phyloP scores from a whole-genome alignment of 1,284 basidiomycete genomes.

The Boletus smithii region DNA sequence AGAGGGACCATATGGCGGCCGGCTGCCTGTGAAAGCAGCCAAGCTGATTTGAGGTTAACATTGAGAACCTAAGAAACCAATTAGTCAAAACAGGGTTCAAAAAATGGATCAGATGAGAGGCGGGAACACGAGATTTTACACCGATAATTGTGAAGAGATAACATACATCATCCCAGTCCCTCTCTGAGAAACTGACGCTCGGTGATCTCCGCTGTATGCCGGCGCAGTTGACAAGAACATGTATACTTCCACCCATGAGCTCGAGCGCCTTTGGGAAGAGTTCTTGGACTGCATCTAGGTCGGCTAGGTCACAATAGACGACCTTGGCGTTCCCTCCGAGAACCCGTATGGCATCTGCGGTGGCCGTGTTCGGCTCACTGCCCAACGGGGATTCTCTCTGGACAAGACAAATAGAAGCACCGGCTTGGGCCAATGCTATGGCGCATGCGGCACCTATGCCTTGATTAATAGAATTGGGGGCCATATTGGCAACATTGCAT shows the following conservation, averaged over 20 bases:
- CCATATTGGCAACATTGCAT: slow-evolving; percentile 16
- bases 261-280: slow-evolving; percentile 66
- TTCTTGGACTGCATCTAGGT: slow-evolving; percentile 61
- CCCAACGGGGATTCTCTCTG: slow-evolving; percentile 48
- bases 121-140: slow-evolving; percentile 6
- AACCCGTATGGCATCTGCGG: slow-evolving; percentile 51
- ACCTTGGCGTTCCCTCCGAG: slow-evolving; percentile 45
- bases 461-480: slow-evolving; percentile 31
- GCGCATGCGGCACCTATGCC: slow-evolving; percentile 75
- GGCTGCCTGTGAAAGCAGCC: slow-evolving; percentile 73
- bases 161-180: slow-evolving; percentile 87
- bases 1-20: slow-evolving; percentile 77
- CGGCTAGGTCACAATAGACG: slow-evolving; percentile 74
- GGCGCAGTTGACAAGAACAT: slow-evolving; percentile 91
- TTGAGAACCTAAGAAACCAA: slow-evolving; percentile 56
- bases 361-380: slow-evolving; percentile 49
- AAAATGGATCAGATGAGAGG: slow-evolving; percentile 15
- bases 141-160: slow-evolving; percentile 8
- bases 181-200: slow-evolving; percentile 77
- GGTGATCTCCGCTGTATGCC: slow-evolving; percentile 89
- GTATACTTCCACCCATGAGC: slow-evolving; percentile 63
- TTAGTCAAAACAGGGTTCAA: slow-evolving; percentile 13
- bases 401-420: slow-evolving; percentile 80
- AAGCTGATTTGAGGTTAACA: slow-evolving; percentile 77
- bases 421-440: slow-evolving; percentile 71